Evolutionary conservation across 73 alveolate genomes (phyloP), one percentile per base, ranked within the genome.

Genomic region (Symbiodinium natans): DNA sequence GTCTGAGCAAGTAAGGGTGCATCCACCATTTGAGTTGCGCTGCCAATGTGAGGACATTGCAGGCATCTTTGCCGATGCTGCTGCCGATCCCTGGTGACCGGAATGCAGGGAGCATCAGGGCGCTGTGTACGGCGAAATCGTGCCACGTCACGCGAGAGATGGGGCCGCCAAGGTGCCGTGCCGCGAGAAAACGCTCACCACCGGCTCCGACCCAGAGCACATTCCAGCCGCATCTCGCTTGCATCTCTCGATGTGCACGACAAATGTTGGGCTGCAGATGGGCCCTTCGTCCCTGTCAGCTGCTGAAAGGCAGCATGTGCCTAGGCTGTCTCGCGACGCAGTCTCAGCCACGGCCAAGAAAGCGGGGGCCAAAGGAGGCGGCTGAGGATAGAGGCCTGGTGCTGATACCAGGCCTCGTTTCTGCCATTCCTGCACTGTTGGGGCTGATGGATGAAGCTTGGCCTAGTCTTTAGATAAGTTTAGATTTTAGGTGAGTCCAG

Each of bases 291-390:
- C n/a, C n/a, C n/a, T n/a, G n/a, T n/a, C n/a, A n/a, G n/a, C n/a
- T n/a, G n/a, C n/a, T n/a, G n/a, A n/a, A n/a, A n/a, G n/a, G n/a
- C n/a, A n/a, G n/a, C n/a, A n/a, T n/a, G 9, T 23, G 38, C 80
- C 31, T 6, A 90, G 97, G 97, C 80, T 90, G 29, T 90, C 97
- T 29, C 97, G 97, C 25, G 88, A 90, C 23, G 52, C 52, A 41
- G 97, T 90, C 82, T 33, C 52, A 2, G 46, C 41, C 3, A 41
- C 87, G 0, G 97, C 97, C 36, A 68, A 90, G 88, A 41, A 73
- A 41, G 82, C 83, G 77, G 97, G 97, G 5, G 97, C 97, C 87
- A 90, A 90, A 41, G 97, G 97, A 36, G 97, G 97, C 39, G 97
- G 97, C 97, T 90, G 97, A 41, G 41, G 36, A 29, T 17, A 33